These are phyloP conservation scores for Endoconidiophora polonica DNA, from an alignment of 2,329 filamentous ascomycete genomes.

Conservation along the genomic window DNA sequence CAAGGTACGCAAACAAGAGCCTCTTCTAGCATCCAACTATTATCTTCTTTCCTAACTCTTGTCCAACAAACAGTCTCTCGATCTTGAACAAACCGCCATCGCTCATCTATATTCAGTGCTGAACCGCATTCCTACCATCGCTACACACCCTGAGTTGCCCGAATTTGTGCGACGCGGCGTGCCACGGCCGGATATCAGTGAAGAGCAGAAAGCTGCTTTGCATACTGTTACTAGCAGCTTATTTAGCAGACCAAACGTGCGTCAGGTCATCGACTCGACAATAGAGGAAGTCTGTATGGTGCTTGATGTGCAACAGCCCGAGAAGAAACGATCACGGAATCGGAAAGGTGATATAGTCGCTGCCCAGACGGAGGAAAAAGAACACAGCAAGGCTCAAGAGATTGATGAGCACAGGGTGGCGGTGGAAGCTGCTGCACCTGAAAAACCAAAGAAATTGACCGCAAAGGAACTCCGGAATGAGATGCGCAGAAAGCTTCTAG, in stretches of 20 bases:
- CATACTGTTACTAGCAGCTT: constrained; percentile 45
- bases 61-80: constrained; percentile 28
- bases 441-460: constrained; percentile 19
- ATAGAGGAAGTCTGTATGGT: constrained; percentile 31
- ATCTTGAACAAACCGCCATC: constrained; percentile 39
- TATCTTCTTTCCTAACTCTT: not conserved
- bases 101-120: constrained; percentile 39
- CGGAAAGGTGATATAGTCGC: constrained; percentile 15
- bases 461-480: constrained; percentile 4
- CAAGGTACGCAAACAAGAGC: constrained; percentile 25
- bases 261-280: constrained; percentile 31
- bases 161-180: constrained; percentile 29
- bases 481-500: constrained; percentile 6
- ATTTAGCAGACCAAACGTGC: constrained; percentile 35
- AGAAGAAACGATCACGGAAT: constrained; percentile 24
- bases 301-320: constrained; percentile 31
- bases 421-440: constrained; percentile 4
- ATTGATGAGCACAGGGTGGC: constrained; percentile 12
- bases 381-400: constrained; percentile 6
- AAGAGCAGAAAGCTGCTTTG: constrained; percentile 33
- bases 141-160: constrained; percentile 33
- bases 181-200: constrained; percentile 33
- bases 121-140: constrained; percentile 35
- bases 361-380: constrained; percentile 13
- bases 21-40: not conserved